phyloP scores from a whole-genome alignment of 768 basidiomycete species.

The Pulveroboletus sp. region DNA sequence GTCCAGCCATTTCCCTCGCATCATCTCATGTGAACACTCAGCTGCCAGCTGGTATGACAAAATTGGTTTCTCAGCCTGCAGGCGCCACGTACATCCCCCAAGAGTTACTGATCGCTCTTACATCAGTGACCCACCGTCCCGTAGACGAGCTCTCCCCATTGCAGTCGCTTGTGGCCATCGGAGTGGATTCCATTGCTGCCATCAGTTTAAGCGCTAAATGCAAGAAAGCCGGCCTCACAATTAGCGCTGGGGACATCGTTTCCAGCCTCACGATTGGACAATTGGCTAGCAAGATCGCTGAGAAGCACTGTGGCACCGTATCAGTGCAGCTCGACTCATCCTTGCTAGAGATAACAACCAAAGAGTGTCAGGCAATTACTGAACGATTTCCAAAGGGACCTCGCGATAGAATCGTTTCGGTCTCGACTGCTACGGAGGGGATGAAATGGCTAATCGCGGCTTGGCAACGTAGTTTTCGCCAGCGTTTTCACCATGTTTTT shows the following conservation, averaged over 20 bases:
- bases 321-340: neutral
- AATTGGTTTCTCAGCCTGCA: neutral
- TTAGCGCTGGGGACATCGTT: conserved; percentile 38
- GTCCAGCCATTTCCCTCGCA: conserved; percentile 2
- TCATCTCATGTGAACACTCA: neutral
- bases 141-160: conserved; percentile 26
- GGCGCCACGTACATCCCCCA: conserved; percentile 2
- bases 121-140: conserved; percentile 25
- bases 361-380: conserved; percentile 12
- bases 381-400: conserved; percentile 12
- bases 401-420: conserved; percentile 12
- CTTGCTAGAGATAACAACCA: conserved; percentile 2
- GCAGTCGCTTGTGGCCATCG: conserved; percentile 38
- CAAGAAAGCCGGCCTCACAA: conserved; percentile 32
- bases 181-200: conserved; percentile 48
- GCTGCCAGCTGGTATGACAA: neutral
- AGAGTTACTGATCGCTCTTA: conserved; percentile 7
- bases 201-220: conserved; percentile 41
- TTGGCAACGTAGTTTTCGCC: conserved; percentile 40
- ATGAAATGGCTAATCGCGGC: conserved; percentile 39
- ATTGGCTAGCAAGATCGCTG: conserved; percentile 13
- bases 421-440: conserved; percentile 25
- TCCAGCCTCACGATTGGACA: conserved; percentile 35
- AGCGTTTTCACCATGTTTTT: conserved; percentile 42
- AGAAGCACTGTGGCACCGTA: neutral